Percentiles rank a stretch among this genome's conserved stretches.
Evolutionary conservation across 2,329 filamentous ascomycete species (phyloP).

Genomic region (Penicillium sp.): DNA sequence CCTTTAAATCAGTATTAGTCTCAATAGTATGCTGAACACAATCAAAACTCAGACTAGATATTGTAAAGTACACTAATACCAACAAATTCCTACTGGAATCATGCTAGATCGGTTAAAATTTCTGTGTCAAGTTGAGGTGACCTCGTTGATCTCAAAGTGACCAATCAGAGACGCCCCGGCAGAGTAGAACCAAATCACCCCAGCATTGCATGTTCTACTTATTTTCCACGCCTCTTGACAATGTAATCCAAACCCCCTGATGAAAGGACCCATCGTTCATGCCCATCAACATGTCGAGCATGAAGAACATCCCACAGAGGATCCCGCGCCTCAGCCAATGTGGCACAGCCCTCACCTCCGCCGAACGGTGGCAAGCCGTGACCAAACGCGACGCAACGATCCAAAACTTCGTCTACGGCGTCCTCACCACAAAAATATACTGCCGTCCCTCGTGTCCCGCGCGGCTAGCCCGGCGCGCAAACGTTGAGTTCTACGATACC

Average conservation of each 20-base stretch:
- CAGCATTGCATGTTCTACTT: not conserved
- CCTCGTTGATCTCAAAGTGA: conserved; percentile 32
- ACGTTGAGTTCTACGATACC: conserved; percentile 55
- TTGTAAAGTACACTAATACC: not conserved
- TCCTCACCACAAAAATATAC: conserved; percentile 57
- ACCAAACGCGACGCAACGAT: conserved; percentile 44
- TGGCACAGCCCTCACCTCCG: conserved; percentile 22
- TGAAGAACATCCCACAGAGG: conserved; percentile 13
- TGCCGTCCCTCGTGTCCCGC: conserved; percentile 56
- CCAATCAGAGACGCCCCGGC: conserved; percentile 28
- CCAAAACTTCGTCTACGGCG: conserved; percentile 55
- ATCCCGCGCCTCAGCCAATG: conserved; percentile 23
- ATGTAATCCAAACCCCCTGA: not conserved
- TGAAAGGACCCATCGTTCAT: not conserved
- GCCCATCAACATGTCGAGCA: conserved; percentile 3
- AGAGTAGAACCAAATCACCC: not conserved
- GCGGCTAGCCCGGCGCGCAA: conserved; percentile 57
- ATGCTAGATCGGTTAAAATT: not conserved
- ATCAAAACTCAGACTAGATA: not conserved
- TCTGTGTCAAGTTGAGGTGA: not conserved
- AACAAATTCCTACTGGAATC: not conserved
- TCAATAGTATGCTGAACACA: too few relatives aligned
- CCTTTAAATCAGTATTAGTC: too few relatives aligned
- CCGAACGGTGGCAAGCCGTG: conserved; percentile 46
- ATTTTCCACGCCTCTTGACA: not conserved